These are phyloP conservation scores for Sugiyamaella boreocaroliniensis DNA, from an alignment of 805 yeast genomes.

Conservation along the genomic window DNA sequence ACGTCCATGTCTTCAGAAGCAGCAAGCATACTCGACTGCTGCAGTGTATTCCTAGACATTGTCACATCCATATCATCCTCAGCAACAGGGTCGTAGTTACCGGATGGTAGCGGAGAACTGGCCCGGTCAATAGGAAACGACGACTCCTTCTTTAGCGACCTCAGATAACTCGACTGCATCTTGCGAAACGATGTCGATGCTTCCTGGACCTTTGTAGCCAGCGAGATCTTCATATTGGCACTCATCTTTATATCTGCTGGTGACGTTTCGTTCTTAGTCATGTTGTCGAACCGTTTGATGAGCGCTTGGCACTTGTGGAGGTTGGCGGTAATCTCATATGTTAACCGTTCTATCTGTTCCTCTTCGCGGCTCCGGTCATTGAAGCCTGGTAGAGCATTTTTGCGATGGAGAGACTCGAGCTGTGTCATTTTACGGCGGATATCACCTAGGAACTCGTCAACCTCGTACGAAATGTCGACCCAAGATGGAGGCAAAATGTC, in stretches of 20 bases:
- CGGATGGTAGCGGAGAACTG: slow-evolving; percentile 8
- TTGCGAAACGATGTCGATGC: slow-evolving; percentile 72
- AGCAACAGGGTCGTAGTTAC: slow-evolving; percentile 10
- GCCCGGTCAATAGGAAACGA: slow-evolving; percentile 28
- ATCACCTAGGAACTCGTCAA: slow-evolving; percentile 53
- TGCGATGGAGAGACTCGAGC: slow-evolving; percentile 66
- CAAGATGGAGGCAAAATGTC: slow-evolving; percentile 70
- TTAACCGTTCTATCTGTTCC: slow-evolving; percentile 67
- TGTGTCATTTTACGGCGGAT: slow-evolving; percentile 51
- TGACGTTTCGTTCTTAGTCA: slow-evolving; percentile 33
- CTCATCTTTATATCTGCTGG: slow-evolving; percentile 57
- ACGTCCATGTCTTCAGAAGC: slow-evolving; percentile 38
- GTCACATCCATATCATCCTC: slow-evolving; percentile 28
- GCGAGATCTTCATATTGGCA: slow-evolving; percentile 72
- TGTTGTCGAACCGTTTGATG: slow-evolving; percentile 56
- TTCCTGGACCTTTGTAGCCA: slow-evolving; percentile 80
- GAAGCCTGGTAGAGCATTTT: slow-evolving; percentile 80
- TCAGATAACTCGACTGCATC: slow-evolving; percentile 82
- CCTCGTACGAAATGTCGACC: slow-evolving; percentile 62
- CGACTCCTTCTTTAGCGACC: slow-evolving; percentile 75
- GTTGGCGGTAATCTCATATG: slow-evolving; percentile 62
- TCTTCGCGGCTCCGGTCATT: slow-evolving; percentile 75
- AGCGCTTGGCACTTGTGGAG: slow-evolving; percentile 75
- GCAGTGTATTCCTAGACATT: slow-evolving; percentile 33
- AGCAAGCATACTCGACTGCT: slow-evolving; percentile 25